Percentiles rank a stretch among this genome's conserved stretches.
These are phyloP conservation scores for Colletotrichum caudatum DNA, from an alignment of 2,329 filamentous ascomycete species.

Conservation along the genomic window DNA sequence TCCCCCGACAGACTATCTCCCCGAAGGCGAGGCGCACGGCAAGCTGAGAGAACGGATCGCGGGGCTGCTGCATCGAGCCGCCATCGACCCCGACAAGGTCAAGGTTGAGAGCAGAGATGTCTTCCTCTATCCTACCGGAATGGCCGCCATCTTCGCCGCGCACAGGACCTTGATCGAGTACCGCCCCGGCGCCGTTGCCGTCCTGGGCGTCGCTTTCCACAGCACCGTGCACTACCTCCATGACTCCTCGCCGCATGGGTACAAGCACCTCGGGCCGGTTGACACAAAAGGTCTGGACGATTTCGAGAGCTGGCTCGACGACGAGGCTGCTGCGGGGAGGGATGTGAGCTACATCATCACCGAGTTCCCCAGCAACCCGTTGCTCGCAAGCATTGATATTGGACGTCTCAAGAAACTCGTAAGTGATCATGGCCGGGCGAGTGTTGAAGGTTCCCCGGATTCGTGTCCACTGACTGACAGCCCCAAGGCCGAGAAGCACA, in stretches of 20 bases:
- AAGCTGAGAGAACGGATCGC: constrained; percentile 56
- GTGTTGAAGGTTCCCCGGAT: too few species aligned
- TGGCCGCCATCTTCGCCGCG: constrained; percentile 62
- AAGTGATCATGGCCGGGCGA: background rate
- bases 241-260: constrained; percentile 57
- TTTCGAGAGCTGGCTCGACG: constrained; percentile 60
- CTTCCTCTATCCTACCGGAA: constrained; percentile 66
- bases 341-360: constrained; percentile 60
- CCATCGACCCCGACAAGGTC: constrained; percentile 47
- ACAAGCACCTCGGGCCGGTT: constrained; percentile 62
- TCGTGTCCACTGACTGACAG: background rate
- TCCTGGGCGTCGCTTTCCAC: constrained; percentile 66
- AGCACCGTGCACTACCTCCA: constrained; percentile 61
- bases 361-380: constrained; percentile 58
- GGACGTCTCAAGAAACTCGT: constrained; percentile 46
- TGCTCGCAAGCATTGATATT: constrained; percentile 50
- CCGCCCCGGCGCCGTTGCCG: constrained; percentile 52
- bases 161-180: constrained; percentile 54
- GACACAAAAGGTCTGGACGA: constrained; percentile 55
- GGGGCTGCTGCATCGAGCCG: constrained; percentile 56
- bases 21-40: constrained; percentile 53
- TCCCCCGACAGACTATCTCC: constrained; percentile 56
- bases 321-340: constrained; percentile 53
- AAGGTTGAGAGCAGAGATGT: constrained; percentile 56
- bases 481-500: constrained; percentile 53